A percentile compares a stretch with the other conserved stretches of the same genome.
Evolutionary conservation across 345 rosid species (phyloP).

Genomic region (Aegle marmelos): DNA sequence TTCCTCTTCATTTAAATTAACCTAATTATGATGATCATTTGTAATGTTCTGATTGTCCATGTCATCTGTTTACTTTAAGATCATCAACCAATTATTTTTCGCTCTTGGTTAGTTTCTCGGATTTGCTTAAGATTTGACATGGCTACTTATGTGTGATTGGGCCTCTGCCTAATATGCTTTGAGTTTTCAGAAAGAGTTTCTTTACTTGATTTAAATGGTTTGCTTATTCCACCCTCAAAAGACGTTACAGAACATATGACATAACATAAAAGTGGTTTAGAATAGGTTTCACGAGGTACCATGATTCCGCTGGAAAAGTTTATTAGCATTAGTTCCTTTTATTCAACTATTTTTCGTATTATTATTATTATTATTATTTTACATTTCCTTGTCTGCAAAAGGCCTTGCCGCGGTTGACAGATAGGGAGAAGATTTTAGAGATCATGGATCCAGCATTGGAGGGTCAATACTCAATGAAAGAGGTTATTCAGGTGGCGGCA

Average conservation of each 20-base stretch:
- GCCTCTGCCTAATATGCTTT: background rate
- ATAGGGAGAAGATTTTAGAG: constrained; percentile 73
- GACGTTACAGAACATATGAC: background rate
- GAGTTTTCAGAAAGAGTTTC: too few relatives aligned
- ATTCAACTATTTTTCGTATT: background rate
- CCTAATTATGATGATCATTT: background rate
- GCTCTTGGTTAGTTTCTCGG: background rate
- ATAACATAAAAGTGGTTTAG: background rate
- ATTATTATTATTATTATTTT: background rate
- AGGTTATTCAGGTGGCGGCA: constrained; percentile 88
- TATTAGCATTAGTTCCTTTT: background rate
- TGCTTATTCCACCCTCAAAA: background rate
- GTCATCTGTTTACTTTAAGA: background rate
- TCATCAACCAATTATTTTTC: background rate
- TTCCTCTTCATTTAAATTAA: constrained; percentile 1
- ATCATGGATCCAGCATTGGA: constrained; percentile 85
- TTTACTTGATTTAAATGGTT: too few relatives aligned
- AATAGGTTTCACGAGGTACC: background rate
- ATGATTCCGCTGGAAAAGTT: background rate
- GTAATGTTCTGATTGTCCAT: background rate
- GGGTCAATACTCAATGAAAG: constrained; percentile 79
- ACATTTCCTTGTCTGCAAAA: constrained; percentile 16
- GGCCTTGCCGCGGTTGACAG: constrained; percentile 79
- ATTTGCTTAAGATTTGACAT: background rate
- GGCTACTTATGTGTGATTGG: background rate